Evolutionary conservation across 1,284 basidiomycete genomes (phyloP), one percentile per base, ranked within the genome.

Genomic region (Ceratobasidium sp.): DNA sequence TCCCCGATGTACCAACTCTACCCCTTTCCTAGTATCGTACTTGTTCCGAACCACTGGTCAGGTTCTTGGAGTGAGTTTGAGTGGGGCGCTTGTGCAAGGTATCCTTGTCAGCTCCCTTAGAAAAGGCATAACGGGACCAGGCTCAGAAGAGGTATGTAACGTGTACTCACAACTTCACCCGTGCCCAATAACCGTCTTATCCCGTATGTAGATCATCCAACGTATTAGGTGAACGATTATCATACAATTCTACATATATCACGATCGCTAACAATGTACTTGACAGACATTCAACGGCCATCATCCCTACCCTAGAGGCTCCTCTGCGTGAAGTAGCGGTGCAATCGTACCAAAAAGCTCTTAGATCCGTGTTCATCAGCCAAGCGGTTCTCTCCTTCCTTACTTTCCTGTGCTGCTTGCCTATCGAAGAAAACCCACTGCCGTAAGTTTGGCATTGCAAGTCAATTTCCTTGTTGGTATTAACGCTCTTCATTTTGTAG

Each of bases 1-100:
- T 54, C 8, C 27, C n/a, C 23, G 12, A 38, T 5, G 35, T 27
- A 50, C 64, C 69, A 59, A 16, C 68, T 77, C 50, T 30, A 30
- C 27, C 78, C 16, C n/a, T 62, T 62, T 59, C 38, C 50, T 81
- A 96, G 95, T 96, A 81, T 95, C 94, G 33, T 97, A 97, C 85
- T 87, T 96, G 68, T 96, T 96, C 87, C 88, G 95, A 81, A 96
- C 95, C 5, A 94, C 94, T 14, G 96, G 96, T 18, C 96, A 97
- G 86, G 96, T 96, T 27, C 88, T 97, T 62, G 95, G 95, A 66
- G 96, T 97, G 71, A 93, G 93, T 81, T 86, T 96, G 62, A 92
- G 93, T 79, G 94, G 94, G 44, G 93, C 94, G 1, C 84, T 96
- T 57, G 86, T 95, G 33, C 96, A 97, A 85, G 89, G 90, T 4